Evolutionary conservation across 2,329 filamentous ascomycete species (phyloP).

Genomic region (Fusarium nelsonii): DNA sequence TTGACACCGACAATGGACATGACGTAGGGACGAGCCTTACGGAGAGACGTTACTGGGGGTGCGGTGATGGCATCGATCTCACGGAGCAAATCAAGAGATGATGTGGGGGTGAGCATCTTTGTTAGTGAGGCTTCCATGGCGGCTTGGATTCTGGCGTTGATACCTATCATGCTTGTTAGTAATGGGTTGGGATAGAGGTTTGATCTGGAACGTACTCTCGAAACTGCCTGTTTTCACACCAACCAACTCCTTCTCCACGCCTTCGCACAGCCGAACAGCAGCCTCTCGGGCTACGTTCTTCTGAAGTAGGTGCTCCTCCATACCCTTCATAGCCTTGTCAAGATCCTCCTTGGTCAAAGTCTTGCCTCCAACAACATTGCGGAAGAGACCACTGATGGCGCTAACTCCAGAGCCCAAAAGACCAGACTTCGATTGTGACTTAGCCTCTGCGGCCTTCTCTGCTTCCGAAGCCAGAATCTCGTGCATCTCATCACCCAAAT

Average conservation of each 20-base stretch:
- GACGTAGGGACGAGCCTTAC: conserved; percentile 84
- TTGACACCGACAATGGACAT: conserved; percentile 99
- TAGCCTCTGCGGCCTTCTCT: conserved; percentile 64
- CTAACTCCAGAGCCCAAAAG: conserved; percentile 84
- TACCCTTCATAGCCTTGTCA: conserved; percentile 91
- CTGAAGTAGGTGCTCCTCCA: conserved; percentile 93
- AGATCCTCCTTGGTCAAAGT: conserved; percentile 89
- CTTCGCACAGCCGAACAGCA: conserved; percentile 88
- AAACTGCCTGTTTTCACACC: conserved; percentile 94
- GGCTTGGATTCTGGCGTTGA: conserved; percentile 83
- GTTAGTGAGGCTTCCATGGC: conserved; percentile 93
- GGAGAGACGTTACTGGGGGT: conserved; percentile 72
- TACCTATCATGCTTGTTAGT: conserved; percentile 59
- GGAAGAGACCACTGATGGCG: conserved; percentile 88
- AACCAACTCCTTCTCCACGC: conserved; percentile 89
- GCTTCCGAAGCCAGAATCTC: conserved; percentile 84
- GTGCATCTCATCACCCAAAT: conserved; percentile 93
- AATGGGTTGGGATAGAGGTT: not conserved
- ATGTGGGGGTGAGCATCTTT: conserved; percentile 96
- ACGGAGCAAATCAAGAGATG: conserved; percentile 91
- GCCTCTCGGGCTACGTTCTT: conserved; percentile 98
- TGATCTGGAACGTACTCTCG: conserved; percentile 67
- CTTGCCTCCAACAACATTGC: conserved; percentile 95
- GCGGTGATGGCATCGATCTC: conserved; percentile 86
- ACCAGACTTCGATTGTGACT: conserved; percentile 66